Evolutionary conservation across 2,329 filamentous ascomycete species (phyloP).

Genomic region (Penicillium rolfsii): DNA sequence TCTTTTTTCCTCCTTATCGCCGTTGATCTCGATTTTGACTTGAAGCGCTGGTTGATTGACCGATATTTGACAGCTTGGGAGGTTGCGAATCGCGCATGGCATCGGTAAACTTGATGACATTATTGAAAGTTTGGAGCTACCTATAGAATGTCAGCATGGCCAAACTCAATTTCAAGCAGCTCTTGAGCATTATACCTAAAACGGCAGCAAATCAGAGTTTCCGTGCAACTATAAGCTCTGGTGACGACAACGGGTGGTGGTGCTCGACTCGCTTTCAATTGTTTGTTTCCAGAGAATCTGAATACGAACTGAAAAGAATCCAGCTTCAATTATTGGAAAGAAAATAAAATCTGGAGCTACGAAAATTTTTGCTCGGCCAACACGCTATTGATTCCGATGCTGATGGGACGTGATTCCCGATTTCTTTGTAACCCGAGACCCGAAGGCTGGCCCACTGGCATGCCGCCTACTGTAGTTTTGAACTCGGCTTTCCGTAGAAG

Average conservation of each 20-base stretch:
- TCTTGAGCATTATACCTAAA: neutral
- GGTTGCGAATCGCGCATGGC: neutral
- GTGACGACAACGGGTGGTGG: neutral
- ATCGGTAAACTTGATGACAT: slow-evolving; percentile 1
- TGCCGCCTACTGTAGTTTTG: no score
- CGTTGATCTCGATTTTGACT: neutral
- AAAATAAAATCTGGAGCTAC: neutral
- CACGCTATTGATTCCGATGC: neutral
- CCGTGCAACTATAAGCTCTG: neutral
- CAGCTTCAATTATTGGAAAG: neutral
- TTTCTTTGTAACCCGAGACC: neutral
- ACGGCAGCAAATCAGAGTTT: neutral
- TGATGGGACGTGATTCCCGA: slow-evolving; percentile 2
- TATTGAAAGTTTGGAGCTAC: neutral
- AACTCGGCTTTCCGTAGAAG: neutral
- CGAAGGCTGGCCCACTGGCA: neutral
- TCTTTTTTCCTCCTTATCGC: neutral
- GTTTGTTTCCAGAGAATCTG: neutral
- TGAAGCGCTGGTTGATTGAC: neutral
- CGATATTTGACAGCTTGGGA: neutral
- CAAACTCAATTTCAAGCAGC: neutral
- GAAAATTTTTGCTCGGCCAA: neutral
- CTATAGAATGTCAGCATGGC: neutral
- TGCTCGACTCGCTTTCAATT: neutral
- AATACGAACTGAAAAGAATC: neutral